Evolutionary conservation across 2,329 filamentous ascomycete genomes (phyloP).

Genomic region (Venturia effusa): DNA sequence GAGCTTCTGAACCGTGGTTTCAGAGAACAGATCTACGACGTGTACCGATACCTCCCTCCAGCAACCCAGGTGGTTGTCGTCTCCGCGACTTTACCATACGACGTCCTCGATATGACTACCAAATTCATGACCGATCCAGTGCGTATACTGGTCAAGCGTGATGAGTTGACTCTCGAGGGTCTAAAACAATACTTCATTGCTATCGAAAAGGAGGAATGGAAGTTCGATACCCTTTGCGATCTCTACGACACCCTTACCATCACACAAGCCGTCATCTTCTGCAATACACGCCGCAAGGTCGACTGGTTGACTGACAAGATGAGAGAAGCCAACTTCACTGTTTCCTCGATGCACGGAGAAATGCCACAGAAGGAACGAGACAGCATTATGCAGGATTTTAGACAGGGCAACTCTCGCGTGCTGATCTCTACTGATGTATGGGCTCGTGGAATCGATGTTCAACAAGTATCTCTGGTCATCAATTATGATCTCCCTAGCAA

Average conservation of each 20-base stretch:
- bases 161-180: slow-evolving; percentile 93
- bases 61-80: slow-evolving; percentile 98
- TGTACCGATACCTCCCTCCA: slow-evolving; percentile 92
- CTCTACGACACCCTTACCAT: slow-evolving; percentile 98
- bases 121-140: slow-evolving; percentile 99
- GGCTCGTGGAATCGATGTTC: slow-evolving; percentile 97
- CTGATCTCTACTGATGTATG: slow-evolving; percentile 96
- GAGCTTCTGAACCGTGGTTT: slow-evolving; percentile 87
- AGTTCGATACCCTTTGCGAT: slow-evolving; percentile 96
- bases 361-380: slow-evolving; percentile 98
- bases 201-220: slow-evolving; percentile 99
- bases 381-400: slow-evolving; percentile 98
- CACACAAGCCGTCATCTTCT: slow-evolving; percentile 98
- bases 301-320: slow-evolving; percentile 99
- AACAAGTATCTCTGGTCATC: slow-evolving; percentile 96
- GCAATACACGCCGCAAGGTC: slow-evolving; percentile 97
- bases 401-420: slow-evolving; percentile 90
- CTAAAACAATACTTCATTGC: slow-evolving; percentile 99
- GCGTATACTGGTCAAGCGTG: slow-evolving; percentile 94
- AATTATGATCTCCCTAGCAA: slow-evolving; percentile 98
- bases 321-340: slow-evolving; percentile 96
- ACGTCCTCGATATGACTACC: slow-evolving; percentile 97
- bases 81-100: slow-evolving; percentile 91
- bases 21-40: slow-evolving; percentile 97
- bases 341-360: slow-evolving; percentile 97